Conservation (phyloP, 2,329 filamentous ascomycete genomes). For the Monosporascus cannonballus region DNA sequence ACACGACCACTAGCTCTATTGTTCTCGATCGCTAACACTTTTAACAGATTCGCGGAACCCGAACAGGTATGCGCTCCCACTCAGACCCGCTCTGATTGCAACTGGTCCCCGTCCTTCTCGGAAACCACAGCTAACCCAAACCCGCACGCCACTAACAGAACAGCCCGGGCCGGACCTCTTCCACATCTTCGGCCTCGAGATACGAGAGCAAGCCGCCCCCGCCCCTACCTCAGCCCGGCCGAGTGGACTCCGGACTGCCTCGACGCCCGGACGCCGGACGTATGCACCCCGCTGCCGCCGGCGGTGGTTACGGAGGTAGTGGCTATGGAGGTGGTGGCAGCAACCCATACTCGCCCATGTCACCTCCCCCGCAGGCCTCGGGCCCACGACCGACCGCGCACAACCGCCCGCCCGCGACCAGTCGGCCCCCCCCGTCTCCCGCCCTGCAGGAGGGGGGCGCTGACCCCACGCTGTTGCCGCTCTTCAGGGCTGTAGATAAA, state of each 20-base stretch:
- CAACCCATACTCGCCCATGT: slow-evolving; percentile 32
- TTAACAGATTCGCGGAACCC: slow-evolving; percentile 44
- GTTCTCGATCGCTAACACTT: slow-evolving; percentile 7
- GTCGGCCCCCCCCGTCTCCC: slow-evolving; percentile 62
- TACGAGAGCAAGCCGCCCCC: slow-evolving; percentile 46
- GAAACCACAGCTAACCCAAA: slow-evolving; percentile 15
- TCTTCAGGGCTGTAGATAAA: slow-evolving; percentile 90
- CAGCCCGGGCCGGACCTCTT: neutral
- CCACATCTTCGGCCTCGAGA: slow-evolving; percentile 25
- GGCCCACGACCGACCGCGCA: slow-evolving; percentile 37
- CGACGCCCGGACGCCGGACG: slow-evolving; percentile 18
- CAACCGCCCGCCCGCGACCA: slow-evolving; percentile 47
- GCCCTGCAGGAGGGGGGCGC: slow-evolving; percentile 45
- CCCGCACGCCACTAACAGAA: slow-evolving; percentile 27
- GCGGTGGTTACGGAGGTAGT: slow-evolving; percentile 1
- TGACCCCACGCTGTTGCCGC: slow-evolving; percentile 70
- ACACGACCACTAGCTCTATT: neutral
- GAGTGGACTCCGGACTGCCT: slow-evolving; percentile 19
- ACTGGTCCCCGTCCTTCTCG: slow-evolving; percentile 3
- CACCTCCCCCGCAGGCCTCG: slow-evolving; percentile 41
- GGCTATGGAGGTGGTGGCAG: slow-evolving; percentile 1
- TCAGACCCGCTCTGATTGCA: slow-evolving; percentile 3
- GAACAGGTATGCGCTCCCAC: slow-evolving; percentile 32
- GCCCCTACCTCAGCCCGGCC: slow-evolving; percentile 30
- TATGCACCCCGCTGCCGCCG: slow-evolving; percentile 11